phyloP scores from a whole-genome alignment of 495 filamentous ascomycete species.

The Neurospora sp. region DNA sequence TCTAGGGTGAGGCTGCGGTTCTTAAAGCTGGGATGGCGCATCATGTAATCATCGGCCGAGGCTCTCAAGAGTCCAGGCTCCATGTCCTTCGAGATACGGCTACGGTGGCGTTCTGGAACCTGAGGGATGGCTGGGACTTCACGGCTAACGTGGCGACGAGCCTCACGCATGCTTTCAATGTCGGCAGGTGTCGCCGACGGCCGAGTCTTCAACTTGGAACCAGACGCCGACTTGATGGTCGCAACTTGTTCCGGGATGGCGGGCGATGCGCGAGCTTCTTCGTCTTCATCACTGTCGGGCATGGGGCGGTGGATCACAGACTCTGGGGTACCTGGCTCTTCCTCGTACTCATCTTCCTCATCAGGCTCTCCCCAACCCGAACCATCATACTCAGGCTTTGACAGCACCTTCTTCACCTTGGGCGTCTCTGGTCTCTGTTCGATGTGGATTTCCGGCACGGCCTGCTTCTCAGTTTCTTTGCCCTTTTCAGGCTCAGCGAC shows the following conservation, averaged over 20 bases:
- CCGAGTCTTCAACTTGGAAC: conserved; percentile 80
- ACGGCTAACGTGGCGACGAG: conserved; percentile 73
- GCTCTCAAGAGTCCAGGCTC: conserved; percentile 19
- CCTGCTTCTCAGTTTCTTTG: conserved; percentile 31
- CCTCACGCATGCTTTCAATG: conserved; percentile 75
- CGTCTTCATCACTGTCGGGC: conserved; percentile 36
- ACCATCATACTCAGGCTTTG: conserved; percentile 47
- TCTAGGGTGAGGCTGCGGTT: conserved; percentile 57
- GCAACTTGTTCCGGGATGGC: conserved; percentile 72
- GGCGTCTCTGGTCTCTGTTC: not conserved
- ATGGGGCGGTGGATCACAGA: conserved; percentile 84
- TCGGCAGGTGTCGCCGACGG: conserved; percentile 82
- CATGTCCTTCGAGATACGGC: conserved; percentile 37
- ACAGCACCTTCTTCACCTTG: conserved; percentile 24
- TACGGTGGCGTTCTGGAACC: conserved; percentile 50
- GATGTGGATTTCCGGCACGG: conserved; percentile 15
- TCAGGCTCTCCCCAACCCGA: conserved; percentile 43
- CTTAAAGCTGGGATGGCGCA: conserved; percentile 47
- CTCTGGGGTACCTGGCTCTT: conserved; percentile 73
- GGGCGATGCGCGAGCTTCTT: conserved; percentile 41
- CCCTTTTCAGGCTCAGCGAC: conserved; percentile 24
- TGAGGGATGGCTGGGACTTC: conserved; percentile 50
- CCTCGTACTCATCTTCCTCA: conserved; percentile 38
- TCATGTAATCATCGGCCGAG: conserved; percentile 28
- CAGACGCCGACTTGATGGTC: conserved; percentile 77